These are phyloP conservation scores for Purpureocillium takamizusanense DNA, from an alignment of 2,329 filamentous ascomycete species.

Conservation along the genomic window DNA sequence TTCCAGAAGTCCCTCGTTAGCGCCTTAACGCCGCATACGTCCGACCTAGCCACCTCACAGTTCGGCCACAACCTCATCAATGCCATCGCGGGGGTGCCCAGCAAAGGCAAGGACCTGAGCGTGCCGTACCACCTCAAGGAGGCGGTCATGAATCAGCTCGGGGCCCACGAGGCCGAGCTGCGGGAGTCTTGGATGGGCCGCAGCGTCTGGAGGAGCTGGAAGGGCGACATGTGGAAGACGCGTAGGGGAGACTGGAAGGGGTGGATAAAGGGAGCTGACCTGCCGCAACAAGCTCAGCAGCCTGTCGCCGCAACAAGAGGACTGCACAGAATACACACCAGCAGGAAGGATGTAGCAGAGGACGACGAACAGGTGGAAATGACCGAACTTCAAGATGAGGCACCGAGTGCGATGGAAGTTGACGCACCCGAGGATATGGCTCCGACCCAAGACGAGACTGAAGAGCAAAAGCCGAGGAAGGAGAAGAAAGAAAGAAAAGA, in stretches of 20 bases:
- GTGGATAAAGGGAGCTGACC: conserved; percentile 43
- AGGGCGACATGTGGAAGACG: conserved; percentile 48
- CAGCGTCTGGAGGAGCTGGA: conserved; percentile 49
- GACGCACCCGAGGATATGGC: too few species aligned
- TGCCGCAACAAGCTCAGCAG: conserved; percentile 3
- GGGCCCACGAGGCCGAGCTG: conserved; percentile 36
- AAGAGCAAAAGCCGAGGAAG: background rate
- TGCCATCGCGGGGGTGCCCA: conserved; percentile 39
- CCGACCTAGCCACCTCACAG: conserved; percentile 38
- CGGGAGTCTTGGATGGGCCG: conserved; percentile 45
- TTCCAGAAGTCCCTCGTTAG: conserved; percentile 48
- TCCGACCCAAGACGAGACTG: too few species aligned
- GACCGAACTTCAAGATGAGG: background rate
- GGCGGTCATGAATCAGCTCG: conserved; percentile 40
- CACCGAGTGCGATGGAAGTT: background rate
- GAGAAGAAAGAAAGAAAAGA: conserved; percentile 2
- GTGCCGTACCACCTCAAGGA: conserved; percentile 52
- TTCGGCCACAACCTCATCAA: conserved; percentile 43
- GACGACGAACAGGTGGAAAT: background rate
- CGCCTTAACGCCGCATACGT: conserved; percentile 33
- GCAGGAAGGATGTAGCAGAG: background rate
- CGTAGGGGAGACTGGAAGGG: conserved; percentile 44
- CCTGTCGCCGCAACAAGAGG: background rate
- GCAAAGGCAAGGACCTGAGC: conserved; percentile 35
- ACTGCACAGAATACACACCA: background rate